Base-by-base conservation (phyloP, 2,329 filamentous ascomycete species). In the Hypoxylon sp. region DNA sequence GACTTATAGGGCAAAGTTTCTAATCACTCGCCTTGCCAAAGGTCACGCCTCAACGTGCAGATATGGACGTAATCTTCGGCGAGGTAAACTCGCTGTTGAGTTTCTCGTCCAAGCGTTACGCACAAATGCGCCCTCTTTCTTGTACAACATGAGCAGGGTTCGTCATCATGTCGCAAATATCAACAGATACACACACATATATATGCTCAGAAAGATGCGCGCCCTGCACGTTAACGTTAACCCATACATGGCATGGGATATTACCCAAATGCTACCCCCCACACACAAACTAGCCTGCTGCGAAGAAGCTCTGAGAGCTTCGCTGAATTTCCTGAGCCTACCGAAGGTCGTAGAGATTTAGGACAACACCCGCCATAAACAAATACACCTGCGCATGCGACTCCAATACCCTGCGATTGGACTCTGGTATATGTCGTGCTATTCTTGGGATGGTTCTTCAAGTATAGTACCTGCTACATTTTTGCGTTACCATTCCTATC, bases 211-310 rank as follows among this genome's bases (percentile, higher is more conserved):
- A 46, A 30, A 34, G 25, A 63, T 55, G 41, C 30, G 36, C 30
- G 60, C 52, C 46, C 55, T 63, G 58, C 56, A 64, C 46, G 23
- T 63, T 52, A 63, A 62, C 43, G 45, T 62, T 56, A 45, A 46
- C 32, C 32, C 32, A 45, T 55, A 62, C 48, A 49, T 55, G 52
- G 63, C 23, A 45, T 60, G 28, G 38, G 36, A 50, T 58, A 67
- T 65, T 68, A 50, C 65, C 60, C 63, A 69, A 43, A 68, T 70
- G 48, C 55, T 61, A 68, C 68, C 68, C 67, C 65, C 60, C 67
- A 68, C 63, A 66, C 46, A 45, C 38, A 46, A 46, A 32, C 48
- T 46, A 34, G 41, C 51, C 48, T 46, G 38, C 6, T 28, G n/a
- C 49, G 30, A 63, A 46, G 21, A 32, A 43, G 50, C 50, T 65